These are phyloP conservation scores for Hortaea werneckii DNA, from an alignment of 2,329 filamentous ascomycete species.

Conservation along the genomic window DNA sequence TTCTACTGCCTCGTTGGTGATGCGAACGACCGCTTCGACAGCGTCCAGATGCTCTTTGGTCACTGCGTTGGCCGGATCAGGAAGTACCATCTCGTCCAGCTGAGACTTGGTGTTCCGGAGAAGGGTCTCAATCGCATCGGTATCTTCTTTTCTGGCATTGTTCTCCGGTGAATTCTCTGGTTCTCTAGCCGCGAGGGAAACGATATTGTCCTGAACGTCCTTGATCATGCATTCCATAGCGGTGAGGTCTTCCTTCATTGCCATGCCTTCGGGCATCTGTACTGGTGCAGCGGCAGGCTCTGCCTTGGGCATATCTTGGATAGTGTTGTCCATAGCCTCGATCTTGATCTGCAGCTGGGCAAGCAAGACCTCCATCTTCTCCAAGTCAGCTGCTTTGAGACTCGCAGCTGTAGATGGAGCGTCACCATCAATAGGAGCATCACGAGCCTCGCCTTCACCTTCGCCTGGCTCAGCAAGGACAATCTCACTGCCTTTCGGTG, in stretches of 20 bases:
- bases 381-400: conserved; percentile 59
- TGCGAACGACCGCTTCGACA: conserved; percentile 58
- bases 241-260: conserved; percentile 45
- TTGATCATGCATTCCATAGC: conserved; percentile 36
- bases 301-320: conserved; percentile 38
- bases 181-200: conserved; percentile 35
- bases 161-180: conserved; percentile 32
- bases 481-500: conserved; percentile 40
- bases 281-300: conserved; percentile 23
- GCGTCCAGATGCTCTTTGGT: conserved; percentile 50
- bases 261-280: conserved; percentile 18
- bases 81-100: conserved; percentile 64
- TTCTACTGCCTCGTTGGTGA: conserved; percentile 64
- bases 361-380: conserved; percentile 75
- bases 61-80: conserved; percentile 59
- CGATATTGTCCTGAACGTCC: conserved; percentile 52
- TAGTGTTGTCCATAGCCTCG: conserved; percentile 57
- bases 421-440: background rate
- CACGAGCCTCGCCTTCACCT: conserved; percentile 10
- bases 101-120: conserved; percentile 81
- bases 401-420: conserved; percentile 8
- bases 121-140: conserved; percentile 81
- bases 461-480: conserved; percentile 41
- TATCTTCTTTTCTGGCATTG: conserved; percentile 66
- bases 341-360: conserved; percentile 75